These are phyloP conservation scores for Populus hybrid DNA, from an alignment of 441 rosid species.

Conservation along the genomic window DNA sequence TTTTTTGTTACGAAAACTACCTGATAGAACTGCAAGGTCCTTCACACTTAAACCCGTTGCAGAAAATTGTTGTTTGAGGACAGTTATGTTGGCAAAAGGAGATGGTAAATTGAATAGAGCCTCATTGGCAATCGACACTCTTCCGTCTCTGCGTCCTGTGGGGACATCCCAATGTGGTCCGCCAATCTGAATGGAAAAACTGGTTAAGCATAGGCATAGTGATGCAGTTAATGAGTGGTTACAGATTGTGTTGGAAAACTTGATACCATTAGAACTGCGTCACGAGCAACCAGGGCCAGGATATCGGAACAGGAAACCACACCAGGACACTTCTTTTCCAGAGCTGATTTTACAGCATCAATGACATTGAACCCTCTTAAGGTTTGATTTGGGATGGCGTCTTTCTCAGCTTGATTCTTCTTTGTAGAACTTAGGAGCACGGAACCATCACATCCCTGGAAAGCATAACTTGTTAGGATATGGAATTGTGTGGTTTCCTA, in stretches of 20 bases:
- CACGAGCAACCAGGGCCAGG: slow-evolving; percentile 51
- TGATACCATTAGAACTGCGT: slow-evolving; percentile 41
- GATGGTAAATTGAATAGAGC: slow-evolving; percentile 32
- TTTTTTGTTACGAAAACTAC: slow-evolving; percentile 16
- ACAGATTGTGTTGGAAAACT: not conserved
- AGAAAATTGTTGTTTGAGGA: slow-evolving; percentile 33
- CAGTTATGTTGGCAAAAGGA: slow-evolving; percentile 32
- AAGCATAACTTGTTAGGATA: not conserved
- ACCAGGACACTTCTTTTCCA: slow-evolving; percentile 48
- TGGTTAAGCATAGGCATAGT: not conserved
- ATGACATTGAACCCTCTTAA: slow-evolving; percentile 38
- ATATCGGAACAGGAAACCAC: slow-evolving; percentile 18
- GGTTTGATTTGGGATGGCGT: slow-evolving; percentile 27
- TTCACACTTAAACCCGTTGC: slow-evolving; percentile 46
- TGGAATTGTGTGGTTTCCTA: not conserved
- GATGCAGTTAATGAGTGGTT: not conserved
- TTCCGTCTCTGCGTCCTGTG: slow-evolving; percentile 74
- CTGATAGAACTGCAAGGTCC: slow-evolving; percentile 68
- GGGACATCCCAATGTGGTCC: slow-evolving; percentile 62
- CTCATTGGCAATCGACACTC: slow-evolving; percentile 38
- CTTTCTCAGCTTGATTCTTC: slow-evolving; percentile 43
- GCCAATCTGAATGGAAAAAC: slow-evolving; percentile 26
- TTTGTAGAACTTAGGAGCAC: slow-evolving; percentile 35
- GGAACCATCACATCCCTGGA: slow-evolving; percentile 62
- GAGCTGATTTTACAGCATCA: slow-evolving; percentile 38